Base-by-base conservation (phyloP, 306 rosid species). In the Ormosia emarginata region DNA sequence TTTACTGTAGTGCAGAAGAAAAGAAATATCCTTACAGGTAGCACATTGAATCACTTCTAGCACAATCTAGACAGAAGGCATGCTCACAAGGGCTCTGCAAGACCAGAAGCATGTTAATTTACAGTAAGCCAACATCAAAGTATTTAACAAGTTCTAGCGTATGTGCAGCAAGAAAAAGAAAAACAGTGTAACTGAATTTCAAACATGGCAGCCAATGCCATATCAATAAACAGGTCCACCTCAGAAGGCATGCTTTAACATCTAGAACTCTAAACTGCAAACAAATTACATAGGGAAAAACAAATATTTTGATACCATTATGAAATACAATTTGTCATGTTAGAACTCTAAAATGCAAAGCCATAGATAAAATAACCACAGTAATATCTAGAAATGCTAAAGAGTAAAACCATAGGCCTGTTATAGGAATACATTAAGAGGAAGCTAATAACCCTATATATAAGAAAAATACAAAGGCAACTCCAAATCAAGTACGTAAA, bases 71-170 rank as follows among this genome's bases (percentile, higher is more conserved):
- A 76, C 99, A 96, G 87, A 91, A 96, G 64, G 95, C 97, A 83
- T 96, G 99, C 78, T 96, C 99, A 77, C 99, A 96, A 73, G 99
- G 98, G 84, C 92, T 91, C 99, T 96, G 95, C 95, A 92, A 90
- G 78, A 81, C 52, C 69, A 76, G 33, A 79, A 84, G 37, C 76
- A 11, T 13, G 47, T 86, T 47, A 86, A 67, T 71, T 43, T 34
- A 65, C 43, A 37, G 82, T 3, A 74, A 68, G 17, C 67, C 32
- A 64, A 69, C 74, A 68, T 46, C 39, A 52, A 75, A 64, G 49
- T 56, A 72, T 55, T 17, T 9, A 81, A 81, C 52, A 37, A 40
- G 52, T 78, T 83, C 70, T 32, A 15, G 73, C 53, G 78, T 44
- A 67, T 44, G 24, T 49, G 15, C 78, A 55, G 33, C 12, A 6